Percentiles rank a stretch among this genome's conserved stretches.
phyloP scores from a whole-genome alignment of 257 asterid species.

The Craterostigma plantagineum region DNA sequence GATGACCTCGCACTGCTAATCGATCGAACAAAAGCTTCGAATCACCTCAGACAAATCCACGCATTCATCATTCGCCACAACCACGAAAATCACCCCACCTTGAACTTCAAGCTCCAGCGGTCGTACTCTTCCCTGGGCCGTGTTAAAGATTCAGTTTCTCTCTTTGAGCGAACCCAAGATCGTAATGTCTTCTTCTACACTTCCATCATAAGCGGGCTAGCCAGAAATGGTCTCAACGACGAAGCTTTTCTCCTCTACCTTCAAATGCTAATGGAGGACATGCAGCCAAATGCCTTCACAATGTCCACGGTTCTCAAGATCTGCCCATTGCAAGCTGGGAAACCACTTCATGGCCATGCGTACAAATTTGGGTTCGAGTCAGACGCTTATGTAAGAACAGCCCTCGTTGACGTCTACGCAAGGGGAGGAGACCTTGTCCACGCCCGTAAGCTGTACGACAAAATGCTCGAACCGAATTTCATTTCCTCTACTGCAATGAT shows the following conservation, averaged over 20 bases:
- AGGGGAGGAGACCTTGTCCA: constrained; percentile 20
- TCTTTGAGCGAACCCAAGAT: constrained; percentile 21
- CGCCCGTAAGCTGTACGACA: constrained; percentile 25
- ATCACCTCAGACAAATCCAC: constrained; percentile 22
- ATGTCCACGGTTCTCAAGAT: constrained; percentile 25
- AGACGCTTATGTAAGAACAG: constrained; percentile 25
- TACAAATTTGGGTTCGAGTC: constrained; percentile 24
- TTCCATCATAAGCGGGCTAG: constrained; percentile 30
- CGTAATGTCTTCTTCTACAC: constrained; percentile 32
- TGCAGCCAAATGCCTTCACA: constrained; percentile 32
- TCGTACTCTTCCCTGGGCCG: constrained; percentile 28
- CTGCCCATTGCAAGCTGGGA: constrained; percentile 15
- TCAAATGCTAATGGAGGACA: constrained; percentile 24
- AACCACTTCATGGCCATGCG: constrained; percentile 27
- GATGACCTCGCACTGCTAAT: constrained; percentile 29
- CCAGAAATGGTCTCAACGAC: constrained; percentile 19
- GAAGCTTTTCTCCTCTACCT: constrained; percentile 23
- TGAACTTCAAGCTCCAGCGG: constrained; percentile 35
- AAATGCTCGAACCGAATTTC: constrained; percentile 22
- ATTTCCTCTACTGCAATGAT: constrained; percentile 34
- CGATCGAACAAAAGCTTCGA: constrained; percentile 23
- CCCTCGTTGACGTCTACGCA: constrained; percentile 28
- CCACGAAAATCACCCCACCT: constrained; percentile 18
- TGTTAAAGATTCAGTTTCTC: constrained; percentile 15
- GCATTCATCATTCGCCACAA: constrained; percentile 25